Conservation (phyloP, 1,139 yeast species). For the Pichia sp. region DNA sequence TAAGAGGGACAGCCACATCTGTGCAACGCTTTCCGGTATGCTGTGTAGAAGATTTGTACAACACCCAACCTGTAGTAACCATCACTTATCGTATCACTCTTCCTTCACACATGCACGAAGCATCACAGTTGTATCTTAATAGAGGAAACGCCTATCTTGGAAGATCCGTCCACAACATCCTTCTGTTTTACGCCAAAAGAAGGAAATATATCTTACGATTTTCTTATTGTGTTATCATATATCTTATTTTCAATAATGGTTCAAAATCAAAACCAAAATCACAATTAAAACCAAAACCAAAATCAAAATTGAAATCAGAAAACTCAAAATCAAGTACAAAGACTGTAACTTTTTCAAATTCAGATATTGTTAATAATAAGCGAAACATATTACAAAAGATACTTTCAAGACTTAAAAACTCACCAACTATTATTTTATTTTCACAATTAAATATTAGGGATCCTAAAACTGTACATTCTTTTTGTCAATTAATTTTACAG, state of each 20-base stretch:
- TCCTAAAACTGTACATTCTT: conserved; percentile 15
- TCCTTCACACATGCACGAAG: too few relatives aligned
- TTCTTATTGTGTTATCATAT: conserved; percentile 38
- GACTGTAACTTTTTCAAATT: background rate
- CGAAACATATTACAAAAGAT: too few relatives aligned
- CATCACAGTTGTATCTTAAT: too few relatives aligned
- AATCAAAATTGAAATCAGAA: too few relatives aligned
- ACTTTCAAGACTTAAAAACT: conserved; percentile 9
- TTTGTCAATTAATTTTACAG: conserved; percentile 42
- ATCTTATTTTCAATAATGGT: conserved; percentile 26
- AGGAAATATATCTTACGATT: conserved; percentile 38
- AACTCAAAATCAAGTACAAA: background rate
- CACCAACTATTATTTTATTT: conserved; percentile 20
- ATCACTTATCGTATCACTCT: too few relatives aligned
- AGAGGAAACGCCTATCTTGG: conserved; percentile 14
- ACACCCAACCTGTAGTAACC: too few relatives aligned
- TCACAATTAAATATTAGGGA: conserved; percentile 17
- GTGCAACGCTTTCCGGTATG: too few relatives aligned
- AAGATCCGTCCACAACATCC: conserved; percentile 9
- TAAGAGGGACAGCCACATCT: too few relatives aligned
- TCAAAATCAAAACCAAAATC: conserved; percentile 16
- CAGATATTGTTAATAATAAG: too few relatives aligned
- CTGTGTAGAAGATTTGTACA: too few relatives aligned
- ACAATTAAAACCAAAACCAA: too few relatives aligned
- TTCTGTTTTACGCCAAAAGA: conserved; percentile 23